Base-by-base conservation (phyloP, 1,284 basidiomycete genomes). In the Ustilago curta region DNA sequence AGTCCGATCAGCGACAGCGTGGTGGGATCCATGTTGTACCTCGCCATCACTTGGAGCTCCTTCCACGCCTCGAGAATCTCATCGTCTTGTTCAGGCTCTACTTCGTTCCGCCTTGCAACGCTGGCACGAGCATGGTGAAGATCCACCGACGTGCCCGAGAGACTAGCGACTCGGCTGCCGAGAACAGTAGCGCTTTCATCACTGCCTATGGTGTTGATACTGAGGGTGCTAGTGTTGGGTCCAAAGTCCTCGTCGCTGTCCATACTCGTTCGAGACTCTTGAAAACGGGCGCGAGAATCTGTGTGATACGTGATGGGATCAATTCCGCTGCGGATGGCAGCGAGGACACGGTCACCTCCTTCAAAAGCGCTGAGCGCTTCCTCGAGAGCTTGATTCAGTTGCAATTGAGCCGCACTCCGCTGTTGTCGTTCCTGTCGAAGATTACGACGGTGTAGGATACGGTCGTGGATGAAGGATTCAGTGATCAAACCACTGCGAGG, bases 1-100 rank as follows among this genome's bases (percentile, higher is more conserved):
- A 76, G 52, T 4, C 76, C 78, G 29, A 80, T 78, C 43, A 80
- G 45, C 9, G 76, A 75, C 14, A 80, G 61, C 1, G 72, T 78
- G 29, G 72, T 78, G 2, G 78, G 78, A 18, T 80, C 78, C 78
- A 78, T 78, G 45, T 80, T 77, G 67, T 69, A 80, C 12, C 59
- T 59, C 7, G 76, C 72, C 31, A 70, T 50, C 11, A 60, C 44
- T 25, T 72, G 54, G 32, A 72, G 61, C 59, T 76, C 74, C 48
- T 59, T 67, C 60, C 64, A 68, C 0, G 56, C 58, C 21, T 76
- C 73, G 16, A 66, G 27, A 18, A 61, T 40, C 23, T 76, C 73
- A 19, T 67, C 65, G n/a, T 71, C 73, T n/a, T 66, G 56, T 44
- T 75, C 62, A 32, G 32, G 58, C 18, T 49, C 58, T 11, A 32